These are phyloP conservation scores for Cadophora gregata DNA, from an alignment of 2,329 filamentous ascomycete genomes.

Conservation along the genomic window DNA sequence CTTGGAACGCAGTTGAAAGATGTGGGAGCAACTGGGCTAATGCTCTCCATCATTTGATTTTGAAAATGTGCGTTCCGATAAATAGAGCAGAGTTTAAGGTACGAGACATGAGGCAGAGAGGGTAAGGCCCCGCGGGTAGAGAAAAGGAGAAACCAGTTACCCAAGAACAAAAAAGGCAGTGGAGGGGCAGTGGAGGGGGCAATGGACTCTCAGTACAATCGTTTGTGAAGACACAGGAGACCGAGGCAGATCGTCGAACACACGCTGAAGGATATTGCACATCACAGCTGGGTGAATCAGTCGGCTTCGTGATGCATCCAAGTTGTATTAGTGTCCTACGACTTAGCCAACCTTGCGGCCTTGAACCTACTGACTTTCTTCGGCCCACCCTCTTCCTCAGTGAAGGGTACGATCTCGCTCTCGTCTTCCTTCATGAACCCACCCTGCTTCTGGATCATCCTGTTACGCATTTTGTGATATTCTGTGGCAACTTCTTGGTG, in stretches of 20 bases:
- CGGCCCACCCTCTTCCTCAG: slow-evolving; percentile 66
- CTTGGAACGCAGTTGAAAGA: slow-evolving; percentile 64
- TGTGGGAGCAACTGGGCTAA: slow-evolving; percentile 59
- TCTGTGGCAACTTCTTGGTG: slow-evolving; percentile 80
- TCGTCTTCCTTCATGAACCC: slow-evolving; percentile 78
- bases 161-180: slow-evolving; percentile 2
- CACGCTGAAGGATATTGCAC: neutral
- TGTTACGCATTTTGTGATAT: slow-evolving; percentile 83
- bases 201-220: neutral
- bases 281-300: neutral
- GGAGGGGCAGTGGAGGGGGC: neutral
- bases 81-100: neutral
- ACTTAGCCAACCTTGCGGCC: slow-evolving; percentile 67
- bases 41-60: slow-evolving; percentile 59
- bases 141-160: neutral
- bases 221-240: neutral
- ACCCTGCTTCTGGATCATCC: slow-evolving; percentile 81
- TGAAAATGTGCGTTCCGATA: slow-evolving; percentile 48
- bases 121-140: neutral
- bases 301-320: neutral
- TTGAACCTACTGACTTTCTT: slow-evolving; percentile 76
- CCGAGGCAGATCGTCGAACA: neutral
- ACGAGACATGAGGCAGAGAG: neutral
- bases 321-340: slow-evolving; percentile 45
- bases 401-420: slow-evolving; percentile 67